These are phyloP conservation scores for Carex myosuroides DNA, from an alignment of 176 grass and related monocot genomes.

Conservation along the genomic window DNA sequence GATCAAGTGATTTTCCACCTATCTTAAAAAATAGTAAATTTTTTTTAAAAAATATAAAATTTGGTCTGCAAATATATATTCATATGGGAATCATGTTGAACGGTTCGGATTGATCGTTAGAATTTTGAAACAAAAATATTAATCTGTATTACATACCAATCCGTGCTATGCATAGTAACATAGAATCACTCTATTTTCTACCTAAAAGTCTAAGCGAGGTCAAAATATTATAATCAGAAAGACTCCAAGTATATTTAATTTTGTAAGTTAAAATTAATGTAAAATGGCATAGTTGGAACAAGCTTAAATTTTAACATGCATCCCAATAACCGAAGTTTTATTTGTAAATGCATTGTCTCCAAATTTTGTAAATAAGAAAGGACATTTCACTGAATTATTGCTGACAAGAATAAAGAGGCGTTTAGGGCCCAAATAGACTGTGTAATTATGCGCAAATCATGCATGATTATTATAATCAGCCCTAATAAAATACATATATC, in stretches of 20 bases:
- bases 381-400: not conserved
- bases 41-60: no score
- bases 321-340: not conserved
- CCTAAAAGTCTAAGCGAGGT: not conserved
- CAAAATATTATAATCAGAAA: not conserved
- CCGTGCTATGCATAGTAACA: no score
- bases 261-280: not conserved
- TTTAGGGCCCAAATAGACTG: not conserved
- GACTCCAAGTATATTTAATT: not conserved
- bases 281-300: not conserved
- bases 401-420: not conserved
- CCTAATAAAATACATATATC: not conserved
- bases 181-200: not conserved
- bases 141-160: no score
- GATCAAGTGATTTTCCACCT: no score
- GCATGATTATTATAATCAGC: not conserved
- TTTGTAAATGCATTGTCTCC: not conserved
- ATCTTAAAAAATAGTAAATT: no score
- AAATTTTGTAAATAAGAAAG: not conserved
- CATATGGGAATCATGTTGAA: no score
- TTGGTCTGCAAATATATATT: no score
- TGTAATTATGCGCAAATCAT: slow-evolving; percentile 27
- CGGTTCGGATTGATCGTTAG: no score
- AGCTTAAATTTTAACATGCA: not conserved
- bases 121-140: no score